Evolutionary conservation across 2,329 filamentous ascomycete species (phyloP), one percentile per base, ranked within the genome.

Genomic region (Stemphylium lycopersici): DNA sequence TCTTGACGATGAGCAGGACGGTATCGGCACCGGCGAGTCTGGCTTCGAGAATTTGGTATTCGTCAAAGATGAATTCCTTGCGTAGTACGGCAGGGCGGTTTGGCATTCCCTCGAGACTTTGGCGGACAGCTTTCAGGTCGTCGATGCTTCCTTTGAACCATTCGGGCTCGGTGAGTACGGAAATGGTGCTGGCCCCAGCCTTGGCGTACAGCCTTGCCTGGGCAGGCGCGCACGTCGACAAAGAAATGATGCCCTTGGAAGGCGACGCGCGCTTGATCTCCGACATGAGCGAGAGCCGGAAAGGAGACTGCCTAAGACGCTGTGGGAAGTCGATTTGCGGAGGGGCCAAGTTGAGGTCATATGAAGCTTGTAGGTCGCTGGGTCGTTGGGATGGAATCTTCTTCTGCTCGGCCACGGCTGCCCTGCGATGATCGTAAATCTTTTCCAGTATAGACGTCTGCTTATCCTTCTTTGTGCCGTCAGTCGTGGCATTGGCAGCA

Each of bases 61-160:
- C 92, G 40, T 98, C 93, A 69, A 98, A 99, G 36, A 99, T 87
- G 69, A 99, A 99, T 67, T 99, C 95, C 73, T 99, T 99, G 20
- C 96, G 87, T 26, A 99, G 79, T 11, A 99, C 85, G 2, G 93
- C 96, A 2, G 95, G 96, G 47, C 95, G 85, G 72, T 97, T 96
- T 1, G 91, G 88, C 88, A 99, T 92, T 11, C 90, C 89, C 66
- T 92, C 86, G n/a, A 99, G 80, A 43, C 90, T 92, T 75, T 93
- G 90, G 39, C 95, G 87, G 26, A 98, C 95, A 31, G 89, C 87
- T 56, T 90, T 86, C 48, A 99, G 79, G 72, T 99, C 95, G 54
- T 99, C 93, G 56, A 99, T 93, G 76, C 90, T 96, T 42, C 95
- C 95, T 78, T 97, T 98, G 82, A 99, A 99, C 95, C 95, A 99